phyloP scores from a whole-genome alignment of 768 basidiomycete species.

The Mycena epipterygia region DNA sequence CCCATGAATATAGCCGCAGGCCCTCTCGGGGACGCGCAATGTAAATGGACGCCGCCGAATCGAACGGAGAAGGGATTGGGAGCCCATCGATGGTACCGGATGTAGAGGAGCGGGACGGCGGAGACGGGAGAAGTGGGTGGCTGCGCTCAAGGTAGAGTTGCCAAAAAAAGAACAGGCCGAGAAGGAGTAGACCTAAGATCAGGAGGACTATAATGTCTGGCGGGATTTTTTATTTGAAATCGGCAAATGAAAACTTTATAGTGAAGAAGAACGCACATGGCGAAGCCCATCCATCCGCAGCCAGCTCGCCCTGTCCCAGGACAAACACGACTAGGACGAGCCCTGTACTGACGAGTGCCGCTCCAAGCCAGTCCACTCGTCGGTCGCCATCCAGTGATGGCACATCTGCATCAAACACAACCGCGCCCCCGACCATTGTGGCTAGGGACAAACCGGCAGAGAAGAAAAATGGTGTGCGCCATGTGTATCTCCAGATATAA shows the following conservation, averaged over 20 bases:
- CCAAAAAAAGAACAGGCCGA: conserved; percentile 72
- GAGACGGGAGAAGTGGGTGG: neutral
- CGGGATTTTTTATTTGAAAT: too few species aligned
- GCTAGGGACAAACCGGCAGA: conserved; percentile 56
- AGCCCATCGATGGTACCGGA: neutral
- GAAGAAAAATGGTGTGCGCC: conserved; percentile 65
- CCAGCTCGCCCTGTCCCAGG: conserved; percentile 72
- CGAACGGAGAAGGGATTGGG: neutral
- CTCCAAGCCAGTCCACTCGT: conserved; percentile 83
- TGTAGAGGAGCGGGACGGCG: neutral
- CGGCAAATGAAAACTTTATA: conserved; percentile 32
- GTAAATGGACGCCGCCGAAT: neutral
- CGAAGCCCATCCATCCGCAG: conserved; percentile 71
- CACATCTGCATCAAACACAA: conserved; percentile 59
- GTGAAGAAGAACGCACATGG: conserved; percentile 31
- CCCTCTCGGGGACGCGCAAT: neutral
- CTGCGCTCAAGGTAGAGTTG: conserved; percentile 66
- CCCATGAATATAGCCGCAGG: neutral
- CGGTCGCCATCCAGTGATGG: conserved; percentile 44
- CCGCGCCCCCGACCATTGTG: neutral
- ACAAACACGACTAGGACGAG: conserved; percentile 79
- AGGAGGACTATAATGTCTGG: conserved; percentile 77
- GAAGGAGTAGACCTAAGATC: conserved; percentile 67
- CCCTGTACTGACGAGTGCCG: conserved; percentile 70
- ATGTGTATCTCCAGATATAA: conserved; percentile 45